These are phyloP conservation scores for Cordyceps javanica DNA, from an alignment of 2,329 filamentous ascomycete genomes.

Conservation along the genomic window DNA sequence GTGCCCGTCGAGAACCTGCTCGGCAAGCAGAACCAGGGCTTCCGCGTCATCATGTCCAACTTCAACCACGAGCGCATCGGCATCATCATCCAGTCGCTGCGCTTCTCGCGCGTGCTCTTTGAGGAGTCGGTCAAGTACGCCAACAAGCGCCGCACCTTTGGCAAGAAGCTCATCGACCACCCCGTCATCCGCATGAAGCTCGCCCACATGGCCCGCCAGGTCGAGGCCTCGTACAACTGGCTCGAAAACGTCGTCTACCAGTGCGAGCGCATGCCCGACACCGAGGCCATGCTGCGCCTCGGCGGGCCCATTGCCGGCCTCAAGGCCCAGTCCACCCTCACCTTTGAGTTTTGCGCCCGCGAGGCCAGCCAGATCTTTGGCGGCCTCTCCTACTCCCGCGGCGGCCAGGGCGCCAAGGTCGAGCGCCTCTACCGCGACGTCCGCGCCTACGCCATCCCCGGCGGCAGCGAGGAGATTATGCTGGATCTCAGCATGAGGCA, in stretches of 20 bases:
- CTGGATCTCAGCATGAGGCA: constrained; percentile 92
- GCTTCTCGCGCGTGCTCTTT: constrained; percentile 94
- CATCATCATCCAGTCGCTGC: constrained; percentile 94
- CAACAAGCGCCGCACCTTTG: constrained; percentile 94
- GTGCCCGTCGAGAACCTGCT: constrained; percentile 98
- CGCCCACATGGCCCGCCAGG: constrained; percentile 95
- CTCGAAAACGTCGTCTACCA: constrained; percentile 93
- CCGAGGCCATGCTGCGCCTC: constrained; percentile 91
- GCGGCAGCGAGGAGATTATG: constrained; percentile 98
- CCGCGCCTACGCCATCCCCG: constrained; percentile 90
- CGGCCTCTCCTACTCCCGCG: constrained; percentile 83
- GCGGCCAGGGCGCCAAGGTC: constrained; percentile 91
- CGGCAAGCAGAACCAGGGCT: constrained; percentile 96
- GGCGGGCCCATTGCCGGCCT: constrained; percentile 89
- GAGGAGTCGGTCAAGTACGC: constrained; percentile 96
- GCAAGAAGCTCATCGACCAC: constrained; percentile 93
- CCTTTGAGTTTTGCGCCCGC: constrained; percentile 95
- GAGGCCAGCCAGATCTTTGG: constrained; percentile 98
- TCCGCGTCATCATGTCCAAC: constrained; percentile 99
- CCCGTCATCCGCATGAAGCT: constrained; percentile 97
- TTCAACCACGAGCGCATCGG: constrained; percentile 99
- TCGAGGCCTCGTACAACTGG: constrained; percentile 96
- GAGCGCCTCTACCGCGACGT: constrained; percentile 94
- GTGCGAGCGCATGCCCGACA: constrained; percentile 86
- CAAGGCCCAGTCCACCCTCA: constrained; percentile 89